phyloP scores from a whole-genome alignment of 306 rosid species.

The Begonia peltatifolia region DNA sequence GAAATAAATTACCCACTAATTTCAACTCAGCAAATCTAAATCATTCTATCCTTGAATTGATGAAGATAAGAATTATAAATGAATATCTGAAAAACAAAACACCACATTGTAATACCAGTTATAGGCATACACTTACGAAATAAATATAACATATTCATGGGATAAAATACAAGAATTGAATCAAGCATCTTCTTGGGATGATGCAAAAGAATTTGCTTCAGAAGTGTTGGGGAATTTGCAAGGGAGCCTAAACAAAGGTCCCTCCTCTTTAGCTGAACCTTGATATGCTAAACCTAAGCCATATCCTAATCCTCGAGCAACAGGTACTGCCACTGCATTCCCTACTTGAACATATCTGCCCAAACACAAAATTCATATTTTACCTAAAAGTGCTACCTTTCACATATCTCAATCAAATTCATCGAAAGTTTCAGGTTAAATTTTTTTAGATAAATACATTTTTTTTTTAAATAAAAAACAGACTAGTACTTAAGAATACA shows the following conservation, averaged over 20 bases:
- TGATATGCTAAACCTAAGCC: conserved; percentile 44
- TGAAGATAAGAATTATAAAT: too few species aligned
- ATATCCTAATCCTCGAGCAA: conserved; percentile 60
- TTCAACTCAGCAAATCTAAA: too few species aligned
- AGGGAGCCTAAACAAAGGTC: conserved; percentile 30
- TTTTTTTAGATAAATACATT: too few species aligned
- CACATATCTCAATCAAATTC: not conserved
- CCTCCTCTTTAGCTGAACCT: conserved; percentile 14
- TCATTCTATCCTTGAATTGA: too few species aligned
- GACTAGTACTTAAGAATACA: too few species aligned
- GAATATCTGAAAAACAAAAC: too few species aligned
- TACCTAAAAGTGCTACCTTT: not conserved
- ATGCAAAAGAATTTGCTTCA: conserved; percentile 19
- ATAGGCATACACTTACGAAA: too few species aligned
- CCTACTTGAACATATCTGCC: conserved; percentile 79
- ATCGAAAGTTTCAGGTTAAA: not conserved
- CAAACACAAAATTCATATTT: not conserved
- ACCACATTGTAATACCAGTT: too few species aligned
- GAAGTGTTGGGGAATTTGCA: conserved; percentile 28
- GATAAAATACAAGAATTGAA: too few species aligned
- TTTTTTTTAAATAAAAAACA: too few species aligned
- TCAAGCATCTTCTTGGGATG: conserved; percentile 26
- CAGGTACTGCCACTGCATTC: conserved; percentile 87
- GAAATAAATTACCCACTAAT: too few species aligned
- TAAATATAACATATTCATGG: too few species aligned